Evolutionary conservation across 1,139 yeast genomes (phyloP).

Genomic region (Geotrichum restrictum): DNA sequence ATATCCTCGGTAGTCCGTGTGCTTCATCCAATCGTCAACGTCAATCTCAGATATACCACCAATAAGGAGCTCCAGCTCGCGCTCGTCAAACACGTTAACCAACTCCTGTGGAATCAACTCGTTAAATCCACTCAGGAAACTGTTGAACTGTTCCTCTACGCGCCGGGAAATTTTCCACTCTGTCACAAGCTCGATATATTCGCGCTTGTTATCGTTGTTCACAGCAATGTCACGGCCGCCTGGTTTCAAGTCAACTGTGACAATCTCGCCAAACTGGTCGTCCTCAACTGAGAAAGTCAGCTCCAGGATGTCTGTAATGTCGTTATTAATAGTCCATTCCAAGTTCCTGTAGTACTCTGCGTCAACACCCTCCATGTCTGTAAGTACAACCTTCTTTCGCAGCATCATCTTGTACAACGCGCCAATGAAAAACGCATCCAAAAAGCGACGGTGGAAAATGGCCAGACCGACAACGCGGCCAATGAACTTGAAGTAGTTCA

Average conservation of each 20-base stretch:
- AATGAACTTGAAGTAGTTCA: conserved; percentile 94
- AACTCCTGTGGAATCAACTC: conserved; percentile 96
- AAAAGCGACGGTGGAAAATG: conserved; percentile 94
- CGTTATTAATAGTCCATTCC: conserved; percentile 94
- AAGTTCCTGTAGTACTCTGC: conserved; percentile 94
- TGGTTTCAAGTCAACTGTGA: conserved; percentile 84
- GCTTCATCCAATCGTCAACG: conserved; percentile 97
- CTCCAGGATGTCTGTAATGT: conserved; percentile 79
- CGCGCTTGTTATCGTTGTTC: conserved; percentile 89
- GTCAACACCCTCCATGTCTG: conserved; percentile 99
- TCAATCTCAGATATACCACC: conserved; percentile 99
- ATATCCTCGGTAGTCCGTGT: conserved; percentile 96
- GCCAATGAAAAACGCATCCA: conserved; percentile 97
- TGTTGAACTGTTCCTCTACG: conserved; percentile 93
- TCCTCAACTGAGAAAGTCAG: conserved; percentile 93
- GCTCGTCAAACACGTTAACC: conserved; percentile 93
- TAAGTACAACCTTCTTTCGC: conserved; percentile 87
- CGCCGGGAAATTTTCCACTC: conserved; percentile 95
- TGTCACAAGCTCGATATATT: conserved; percentile 88
- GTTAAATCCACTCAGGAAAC: conserved; percentile 96
- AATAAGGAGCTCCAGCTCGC: conserved; percentile 90
- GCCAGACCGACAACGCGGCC: conserved; percentile 98
- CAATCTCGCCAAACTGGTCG: conserved; percentile 92
- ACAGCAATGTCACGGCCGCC: conserved; percentile 86
- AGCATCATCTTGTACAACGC: conserved; percentile 98